Evolutionary conservation across 106 monocot species (phyloP).

Genomic region (Allium fistulosum): DNA sequence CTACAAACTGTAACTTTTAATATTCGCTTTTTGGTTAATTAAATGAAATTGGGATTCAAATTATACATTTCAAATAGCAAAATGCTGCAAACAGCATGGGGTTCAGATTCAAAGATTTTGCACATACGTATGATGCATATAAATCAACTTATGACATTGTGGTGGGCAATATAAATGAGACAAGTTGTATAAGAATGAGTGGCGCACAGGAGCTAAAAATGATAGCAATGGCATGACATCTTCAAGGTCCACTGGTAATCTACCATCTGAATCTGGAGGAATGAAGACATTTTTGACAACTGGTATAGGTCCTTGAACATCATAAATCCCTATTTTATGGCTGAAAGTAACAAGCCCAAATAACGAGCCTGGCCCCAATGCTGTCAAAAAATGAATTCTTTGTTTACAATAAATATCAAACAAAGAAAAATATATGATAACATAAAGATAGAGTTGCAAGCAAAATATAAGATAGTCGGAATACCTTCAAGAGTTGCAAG

Average conservation of each 20-base stretch:
- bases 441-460: no score
- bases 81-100: background rate
- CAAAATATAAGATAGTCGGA: no score
- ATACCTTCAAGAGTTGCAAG: constrained; percentile 93
- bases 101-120: no score
- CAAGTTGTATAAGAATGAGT: background rate
- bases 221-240: constrained; percentile 96
- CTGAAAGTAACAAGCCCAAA: constrained; percentile 95
- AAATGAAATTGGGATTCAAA: background rate
- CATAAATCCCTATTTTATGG: constrained; percentile 96
- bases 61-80: background rate
- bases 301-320: constrained; percentile 94
- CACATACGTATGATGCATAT: no score
- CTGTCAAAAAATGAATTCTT: constrained; percentile 28
- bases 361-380: constrained; percentile 84
- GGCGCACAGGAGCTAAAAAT: constrained; percentile 93
- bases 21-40: no score
- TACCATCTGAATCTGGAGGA: constrained; percentile 60
- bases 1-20: no score
- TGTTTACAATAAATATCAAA: no score
- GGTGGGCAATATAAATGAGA: no score
- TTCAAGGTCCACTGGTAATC: constrained; percentile 72
- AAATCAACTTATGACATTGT: no score
- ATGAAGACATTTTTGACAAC: constrained; percentile 94
- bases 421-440: no score